phyloP scores from a whole-genome alignment of 1,284 basidiomycete species.

The Cryptococcus maquisensis region DNA sequence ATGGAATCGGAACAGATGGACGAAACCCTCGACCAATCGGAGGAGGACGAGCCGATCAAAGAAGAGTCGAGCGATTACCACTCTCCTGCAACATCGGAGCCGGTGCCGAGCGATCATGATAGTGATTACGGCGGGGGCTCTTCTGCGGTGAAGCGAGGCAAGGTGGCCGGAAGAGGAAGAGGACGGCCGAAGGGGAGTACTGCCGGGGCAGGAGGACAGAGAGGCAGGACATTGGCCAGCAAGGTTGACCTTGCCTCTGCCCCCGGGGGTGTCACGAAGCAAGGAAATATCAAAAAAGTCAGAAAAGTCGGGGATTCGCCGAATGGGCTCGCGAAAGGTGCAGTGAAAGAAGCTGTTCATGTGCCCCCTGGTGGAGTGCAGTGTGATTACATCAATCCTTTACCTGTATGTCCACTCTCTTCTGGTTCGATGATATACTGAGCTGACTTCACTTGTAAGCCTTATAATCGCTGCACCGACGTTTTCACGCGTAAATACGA shows the following conservation, averaged over 20 bases:
- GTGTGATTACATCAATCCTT: conserved; percentile 44
- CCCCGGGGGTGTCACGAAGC: conserved; percentile 14
- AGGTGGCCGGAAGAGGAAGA: not conserved
- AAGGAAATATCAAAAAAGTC: conserved; percentile 19
- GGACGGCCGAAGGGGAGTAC: conserved; percentile 2
- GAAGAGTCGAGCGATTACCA: conserved; percentile 5
- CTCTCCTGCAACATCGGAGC: conserved; percentile 5
- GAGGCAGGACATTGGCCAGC: conserved; percentile 3
- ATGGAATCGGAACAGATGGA: conserved; percentile 23
- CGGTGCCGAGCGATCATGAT: conserved; percentile 10
- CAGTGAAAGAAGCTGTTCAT: conserved; percentile 5
- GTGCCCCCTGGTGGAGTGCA: conserved; percentile 30
- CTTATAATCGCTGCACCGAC: conserved; percentile 45
- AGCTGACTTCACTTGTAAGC: conserved; percentile 16
- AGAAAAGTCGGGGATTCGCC: conserved; percentile 16
- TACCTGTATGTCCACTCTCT: conserved; percentile 27
- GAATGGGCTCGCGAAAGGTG: conserved; percentile 9
- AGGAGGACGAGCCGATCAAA: conserved; percentile 4
- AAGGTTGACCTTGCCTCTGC: conserved; percentile 8
- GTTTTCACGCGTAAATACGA: conserved; percentile 47
- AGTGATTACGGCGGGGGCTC: conserved; percentile 20
- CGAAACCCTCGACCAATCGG: conserved; percentile 2
- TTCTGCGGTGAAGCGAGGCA: not conserved
- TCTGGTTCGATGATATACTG: not conserved
- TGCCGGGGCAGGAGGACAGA: not conserved